Conservation (phyloP, 257 asterid genomes). For the Solanum boliviense region DNA sequence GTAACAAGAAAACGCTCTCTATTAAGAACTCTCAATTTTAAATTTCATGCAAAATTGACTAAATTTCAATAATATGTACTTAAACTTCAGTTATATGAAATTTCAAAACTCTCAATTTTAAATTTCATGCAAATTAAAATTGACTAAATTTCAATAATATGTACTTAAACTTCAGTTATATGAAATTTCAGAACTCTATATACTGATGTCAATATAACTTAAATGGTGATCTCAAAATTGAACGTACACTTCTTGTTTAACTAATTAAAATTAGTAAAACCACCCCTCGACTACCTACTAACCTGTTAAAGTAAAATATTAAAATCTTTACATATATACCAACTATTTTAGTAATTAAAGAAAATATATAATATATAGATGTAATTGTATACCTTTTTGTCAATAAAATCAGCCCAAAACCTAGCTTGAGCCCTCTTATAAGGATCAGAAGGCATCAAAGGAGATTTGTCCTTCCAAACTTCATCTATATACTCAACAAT, state of each 20-base stretch:
- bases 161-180: too few relatives aligned
- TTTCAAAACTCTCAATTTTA: not conserved
- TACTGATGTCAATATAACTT: too few relatives aligned
- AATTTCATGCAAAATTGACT: not conserved
- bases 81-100: not conserved
- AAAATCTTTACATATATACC: not conserved
- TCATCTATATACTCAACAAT: constrained; percentile 19
- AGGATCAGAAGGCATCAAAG: constrained; percentile 15
- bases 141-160: too few relatives aligned
- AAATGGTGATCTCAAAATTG: not conserved
- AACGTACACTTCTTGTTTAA: accelerated
- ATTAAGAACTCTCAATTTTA: not conserved
- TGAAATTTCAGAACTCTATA: not conserved
- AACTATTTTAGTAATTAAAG: not conserved
- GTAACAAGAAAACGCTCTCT: not conserved
- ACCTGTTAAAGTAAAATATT: not conserved
- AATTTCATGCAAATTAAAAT: not conserved
- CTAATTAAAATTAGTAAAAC: too few relatives aligned
- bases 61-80: too few relatives aligned
- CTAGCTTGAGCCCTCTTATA: constrained; percentile 15
- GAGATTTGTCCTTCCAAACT: constrained; percentile 5
- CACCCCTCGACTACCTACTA: not conserved
- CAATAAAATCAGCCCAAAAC: constrained; percentile 25
- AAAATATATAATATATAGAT: not conserved
- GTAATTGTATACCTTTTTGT: constrained; percentile 10